Conservation (phyloP, 2,329 filamentous ascomycete genomes). For the Pleoardoris graminearum region DNA sequence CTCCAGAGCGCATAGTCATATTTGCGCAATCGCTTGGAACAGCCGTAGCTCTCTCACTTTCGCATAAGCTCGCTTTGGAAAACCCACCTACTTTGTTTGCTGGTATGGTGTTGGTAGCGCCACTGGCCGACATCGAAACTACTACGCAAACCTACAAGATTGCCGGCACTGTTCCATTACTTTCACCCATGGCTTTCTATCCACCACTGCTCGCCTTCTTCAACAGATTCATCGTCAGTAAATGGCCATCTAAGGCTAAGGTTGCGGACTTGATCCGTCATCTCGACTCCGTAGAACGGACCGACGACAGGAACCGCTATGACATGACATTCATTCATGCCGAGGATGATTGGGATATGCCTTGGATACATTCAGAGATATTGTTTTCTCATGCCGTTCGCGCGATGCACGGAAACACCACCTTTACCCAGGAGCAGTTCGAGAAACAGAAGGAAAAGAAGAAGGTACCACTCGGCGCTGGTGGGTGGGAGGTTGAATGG, state of each 20-base stretch:
- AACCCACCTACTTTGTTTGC: conserved; percentile 54
- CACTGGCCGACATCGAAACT: conserved; percentile 59
- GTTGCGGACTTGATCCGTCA: conserved; percentile 51
- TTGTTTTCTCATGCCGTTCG: conserved; percentile 62
- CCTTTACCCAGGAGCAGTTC: conserved; percentile 51
- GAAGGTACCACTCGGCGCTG: conserved; percentile 51
- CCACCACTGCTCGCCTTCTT: conserved; percentile 49
- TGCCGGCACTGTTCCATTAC: conserved; percentile 58
- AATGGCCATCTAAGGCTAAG: conserved; percentile 57
- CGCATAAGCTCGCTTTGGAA: conserved; percentile 49
- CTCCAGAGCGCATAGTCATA: conserved; percentile 59
- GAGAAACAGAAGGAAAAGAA: conserved; percentile 49
- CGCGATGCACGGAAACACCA: conserved; percentile 43
- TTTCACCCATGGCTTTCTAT: conserved; percentile 56
- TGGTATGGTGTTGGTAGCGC: conserved; percentile 60
- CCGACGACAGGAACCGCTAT: conserved; percentile 43
- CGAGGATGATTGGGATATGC: conserved; percentile 58
- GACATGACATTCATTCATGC: conserved; percentile 56
- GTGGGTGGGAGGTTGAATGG: conserved; percentile 57
- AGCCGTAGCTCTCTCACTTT: conserved; percentile 53
- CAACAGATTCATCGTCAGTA: conserved; percentile 53
- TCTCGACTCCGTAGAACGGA: conserved; percentile 18
- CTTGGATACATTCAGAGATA: conserved; percentile 54
- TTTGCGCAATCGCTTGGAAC: conserved; percentile 65
- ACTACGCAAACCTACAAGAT: conserved; percentile 62